Base-by-base conservation (phyloP, 75 land plant species). In the Larix kaempferi region DNA sequence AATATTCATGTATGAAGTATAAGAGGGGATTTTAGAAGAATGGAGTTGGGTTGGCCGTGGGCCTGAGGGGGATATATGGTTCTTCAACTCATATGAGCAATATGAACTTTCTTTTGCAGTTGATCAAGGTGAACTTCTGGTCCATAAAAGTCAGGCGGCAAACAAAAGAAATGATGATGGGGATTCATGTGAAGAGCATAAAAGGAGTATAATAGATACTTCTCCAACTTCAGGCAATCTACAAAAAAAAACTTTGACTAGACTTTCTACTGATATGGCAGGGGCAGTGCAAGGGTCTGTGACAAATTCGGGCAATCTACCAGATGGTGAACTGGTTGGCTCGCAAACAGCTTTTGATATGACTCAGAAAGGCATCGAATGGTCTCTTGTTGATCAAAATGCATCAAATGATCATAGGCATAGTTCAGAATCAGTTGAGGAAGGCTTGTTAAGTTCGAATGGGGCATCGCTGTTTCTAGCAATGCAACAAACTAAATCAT, bases 31-130 rank as follows among this genome's bases (percentile, higher is more conserved):
- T 29, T 65, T 35, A 65, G 69, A 65, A 21, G 35, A 65, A 65
- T 15, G 35, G 5, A 21, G 14, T 22, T 65, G 39, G 17, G 69
- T 65, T 33, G 5, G 37, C 17, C 33, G 16, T 65, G 35, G 37
- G 39, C 35, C 17, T 64, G 3, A 35, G 37, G 39, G 14, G 27
- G 67, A 17, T 29, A 64, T 12, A 27, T 35, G 27, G 67, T 27
- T 4, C 21, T 17, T 33, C 39, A 35, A 64, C 12, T 29, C 21
- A 29, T 35, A 26, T 65, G 54, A 11, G 54, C 54, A 49, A 65
- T n/a, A n/a, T 69, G 23, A n/a, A 41, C 41, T n/a, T 69, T 39
- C 52, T 41, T 69, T 69, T 69, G 73, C 73, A 69, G 73, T 41
- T 69, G 73, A 41, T 37, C 14, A 41, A 39, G 25, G 73, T 41